phyloP scores from a whole-genome alignment of 1,139 yeast genomes.

The Candida sanyaensis region DNA sequence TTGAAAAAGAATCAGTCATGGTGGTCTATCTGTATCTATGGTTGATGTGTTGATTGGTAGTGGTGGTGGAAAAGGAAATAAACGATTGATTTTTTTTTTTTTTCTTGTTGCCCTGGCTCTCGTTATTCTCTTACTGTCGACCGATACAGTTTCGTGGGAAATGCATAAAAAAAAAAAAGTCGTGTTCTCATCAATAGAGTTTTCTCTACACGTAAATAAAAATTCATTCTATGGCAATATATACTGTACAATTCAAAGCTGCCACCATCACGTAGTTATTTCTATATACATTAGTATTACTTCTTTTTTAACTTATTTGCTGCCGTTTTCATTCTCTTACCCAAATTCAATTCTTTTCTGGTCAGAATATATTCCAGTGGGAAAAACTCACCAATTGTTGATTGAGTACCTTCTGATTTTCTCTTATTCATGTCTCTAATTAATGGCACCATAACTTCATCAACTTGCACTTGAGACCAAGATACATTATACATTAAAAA shows the following conservation, averaged over 20 bases:
- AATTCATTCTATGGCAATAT: too few relatives aligned
- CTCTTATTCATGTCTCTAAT: slow-evolving; percentile 74
- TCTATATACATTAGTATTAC: background rate
- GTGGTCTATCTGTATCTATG: background rate
- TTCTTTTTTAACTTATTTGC: slow-evolving; percentile 47
- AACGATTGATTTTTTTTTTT: too few relatives aligned
- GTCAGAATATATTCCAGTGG: slow-evolving; percentile 50
- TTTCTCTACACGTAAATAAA: too few relatives aligned
- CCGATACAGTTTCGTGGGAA: too few relatives aligned
- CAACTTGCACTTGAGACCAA: slow-evolving; percentile 77
- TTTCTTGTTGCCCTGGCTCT: too few relatives aligned
- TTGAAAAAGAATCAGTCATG: slow-evolving; percentile 47
- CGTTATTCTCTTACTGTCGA: too few relatives aligned
- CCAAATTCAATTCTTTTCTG: slow-evolving; percentile 48
- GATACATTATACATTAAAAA: slow-evolving; percentile 74
- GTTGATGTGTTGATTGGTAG: too few relatives aligned
- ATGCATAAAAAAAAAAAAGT: too few relatives aligned
- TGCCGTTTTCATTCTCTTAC: slow-evolving; percentile 63
- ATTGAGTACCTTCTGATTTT: slow-evolving; percentile 54
- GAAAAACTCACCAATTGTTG: slow-evolving; percentile 60
- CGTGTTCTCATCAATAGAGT: too few relatives aligned
- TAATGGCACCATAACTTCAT: slow-evolving; percentile 87
- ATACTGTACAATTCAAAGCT: too few relatives aligned
- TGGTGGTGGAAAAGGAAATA: too few relatives aligned
- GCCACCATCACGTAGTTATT: too few relatives aligned